Evolutionary conservation across 2,329 filamentous ascomycete species (phyloP).

Genomic region (Passalora sequoiae): DNA sequence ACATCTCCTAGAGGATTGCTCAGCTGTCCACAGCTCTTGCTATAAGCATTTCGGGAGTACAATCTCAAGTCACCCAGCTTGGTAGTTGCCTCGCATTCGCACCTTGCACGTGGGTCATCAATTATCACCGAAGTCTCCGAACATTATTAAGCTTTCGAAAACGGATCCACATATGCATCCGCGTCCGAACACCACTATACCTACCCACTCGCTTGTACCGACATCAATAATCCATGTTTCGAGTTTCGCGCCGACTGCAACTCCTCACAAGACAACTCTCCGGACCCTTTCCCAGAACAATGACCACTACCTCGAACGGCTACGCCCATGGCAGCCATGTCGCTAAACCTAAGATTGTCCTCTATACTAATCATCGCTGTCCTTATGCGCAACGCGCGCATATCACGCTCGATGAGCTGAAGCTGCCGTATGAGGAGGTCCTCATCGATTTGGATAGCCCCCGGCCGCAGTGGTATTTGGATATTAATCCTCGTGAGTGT

Average conservation of each 20-base stretch:
- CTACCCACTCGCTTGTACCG: background rate
- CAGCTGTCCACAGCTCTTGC: no score
- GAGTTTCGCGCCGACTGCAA: background rate
- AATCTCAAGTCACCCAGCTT: no score
- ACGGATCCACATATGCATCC: background rate
- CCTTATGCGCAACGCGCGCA: slow-evolving; percentile 68
- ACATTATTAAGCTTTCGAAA: background rate
- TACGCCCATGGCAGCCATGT: slow-evolving; percentile 9
- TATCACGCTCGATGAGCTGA: slow-evolving; percentile 31
- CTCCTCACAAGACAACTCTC: background rate
- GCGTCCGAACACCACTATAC: background rate
- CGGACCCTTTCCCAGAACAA: background rate
- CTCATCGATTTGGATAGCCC: slow-evolving; percentile 64
- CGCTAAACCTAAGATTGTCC: slow-evolving; percentile 48
- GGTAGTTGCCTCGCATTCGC: no score
- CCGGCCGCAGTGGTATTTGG: slow-evolving; percentile 67
- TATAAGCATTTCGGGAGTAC: no score
- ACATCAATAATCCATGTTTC: background rate
- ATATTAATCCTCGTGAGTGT: slow-evolving; percentile 57
- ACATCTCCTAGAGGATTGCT: no score
- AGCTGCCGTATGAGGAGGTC: slow-evolving; percentile 32
- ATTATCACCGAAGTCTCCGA: background rate
- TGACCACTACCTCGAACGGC: slow-evolving; percentile 7
- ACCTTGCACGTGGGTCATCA: background rate
- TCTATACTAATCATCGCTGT: slow-evolving; percentile 67